Evolutionary conservation across 1,284 basidiomycete genomes (phyloP).

Genomic region (Chalciporus sp.): DNA sequence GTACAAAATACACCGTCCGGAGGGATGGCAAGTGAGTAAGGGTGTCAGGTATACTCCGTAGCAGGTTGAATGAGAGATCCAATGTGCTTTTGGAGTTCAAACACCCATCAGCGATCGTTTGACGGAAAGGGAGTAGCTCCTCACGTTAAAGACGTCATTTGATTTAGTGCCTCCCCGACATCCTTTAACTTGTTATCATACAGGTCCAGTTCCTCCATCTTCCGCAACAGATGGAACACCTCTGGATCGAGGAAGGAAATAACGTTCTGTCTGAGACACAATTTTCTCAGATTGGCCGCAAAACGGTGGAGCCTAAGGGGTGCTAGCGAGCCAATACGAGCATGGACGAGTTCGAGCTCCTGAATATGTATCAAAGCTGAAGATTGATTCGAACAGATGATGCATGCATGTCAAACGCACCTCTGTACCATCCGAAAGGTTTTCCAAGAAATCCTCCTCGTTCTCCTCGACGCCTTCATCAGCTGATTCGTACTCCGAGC

Average conservation of each 20-base stretch:
- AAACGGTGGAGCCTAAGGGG: conserved; percentile 75
- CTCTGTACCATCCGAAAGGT: conserved; percentile 68
- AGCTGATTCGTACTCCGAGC: conserved; percentile 43
- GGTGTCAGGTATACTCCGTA: conserved; percentile 70
- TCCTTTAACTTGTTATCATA: conserved; percentile 93
- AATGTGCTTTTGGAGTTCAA: conserved; percentile 56
- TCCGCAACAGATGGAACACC: conserved; percentile 63
- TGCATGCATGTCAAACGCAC: conserved; percentile 40
- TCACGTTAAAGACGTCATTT: conserved; percentile 70
- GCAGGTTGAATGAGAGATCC: conserved; percentile 95
- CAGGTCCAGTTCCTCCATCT: conserved; percentile 88
- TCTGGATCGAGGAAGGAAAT: conserved; percentile 72
- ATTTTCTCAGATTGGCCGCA: conserved; percentile 64
- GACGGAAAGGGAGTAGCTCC: neutral
- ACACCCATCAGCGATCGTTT: neutral
- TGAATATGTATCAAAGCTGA: conserved; percentile 33
- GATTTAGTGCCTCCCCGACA: conserved; percentile 67
- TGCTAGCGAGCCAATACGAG: conserved; percentile 69
- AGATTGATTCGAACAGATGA: conserved; percentile 5
- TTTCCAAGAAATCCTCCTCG: conserved; percentile 53
- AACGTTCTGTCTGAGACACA: conserved; percentile 91
- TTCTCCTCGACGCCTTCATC: conserved; percentile 50
- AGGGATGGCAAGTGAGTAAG: conserved; percentile 64
- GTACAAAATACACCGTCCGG: conserved; percentile 89
- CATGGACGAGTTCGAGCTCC: conserved; percentile 92